phyloP scores from a whole-genome alignment of 2,329 filamentous ascomycete species.

The Metarhizium brunneum region DNA sequence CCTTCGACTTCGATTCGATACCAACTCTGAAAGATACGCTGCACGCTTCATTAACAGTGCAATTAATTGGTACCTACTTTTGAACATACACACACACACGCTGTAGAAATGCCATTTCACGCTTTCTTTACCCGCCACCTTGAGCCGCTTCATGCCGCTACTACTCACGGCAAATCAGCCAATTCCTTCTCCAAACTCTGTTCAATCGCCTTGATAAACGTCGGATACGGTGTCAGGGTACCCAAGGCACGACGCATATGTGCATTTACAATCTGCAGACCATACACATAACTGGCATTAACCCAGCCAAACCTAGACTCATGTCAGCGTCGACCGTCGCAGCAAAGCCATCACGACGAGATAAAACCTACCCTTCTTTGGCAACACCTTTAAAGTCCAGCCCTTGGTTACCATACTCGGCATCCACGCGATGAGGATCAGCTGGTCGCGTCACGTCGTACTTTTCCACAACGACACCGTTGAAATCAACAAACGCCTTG shows the following conservation, averaged over 20 bases:
- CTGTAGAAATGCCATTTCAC: neutral
- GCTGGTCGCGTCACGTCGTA: conserved; percentile 90
- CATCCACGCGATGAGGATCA: conserved; percentile 88
- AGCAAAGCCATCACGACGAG: neutral
- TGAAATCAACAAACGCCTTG: conserved; percentile 96
- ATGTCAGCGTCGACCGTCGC: neutral
- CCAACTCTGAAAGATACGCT: neutral
- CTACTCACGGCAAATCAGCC: conserved; percentile 25
- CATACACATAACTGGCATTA: conserved; percentile 95
- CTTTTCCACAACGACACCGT: conserved; percentile 96
- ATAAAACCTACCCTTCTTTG: conserved; percentile 73
- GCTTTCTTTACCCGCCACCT: neutral
- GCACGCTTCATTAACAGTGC: neutral
- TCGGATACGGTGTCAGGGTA: conserved; percentile 77
- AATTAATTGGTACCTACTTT: neutral
- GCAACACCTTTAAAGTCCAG: conserved; percentile 92
- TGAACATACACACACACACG: neutral
- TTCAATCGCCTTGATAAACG: conserved; percentile 62
- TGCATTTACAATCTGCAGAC: conserved; percentile 76
- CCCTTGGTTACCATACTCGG: conserved; percentile 96
- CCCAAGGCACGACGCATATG: conserved; percentile 86
- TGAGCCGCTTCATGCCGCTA: neutral
- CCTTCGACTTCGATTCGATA: neutral
- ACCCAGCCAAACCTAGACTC: conserved; percentile 88
- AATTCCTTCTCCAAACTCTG: conserved; percentile 44